Conservation (phyloP, 441 rosid species). For the Mallotus japonicus region DNA sequence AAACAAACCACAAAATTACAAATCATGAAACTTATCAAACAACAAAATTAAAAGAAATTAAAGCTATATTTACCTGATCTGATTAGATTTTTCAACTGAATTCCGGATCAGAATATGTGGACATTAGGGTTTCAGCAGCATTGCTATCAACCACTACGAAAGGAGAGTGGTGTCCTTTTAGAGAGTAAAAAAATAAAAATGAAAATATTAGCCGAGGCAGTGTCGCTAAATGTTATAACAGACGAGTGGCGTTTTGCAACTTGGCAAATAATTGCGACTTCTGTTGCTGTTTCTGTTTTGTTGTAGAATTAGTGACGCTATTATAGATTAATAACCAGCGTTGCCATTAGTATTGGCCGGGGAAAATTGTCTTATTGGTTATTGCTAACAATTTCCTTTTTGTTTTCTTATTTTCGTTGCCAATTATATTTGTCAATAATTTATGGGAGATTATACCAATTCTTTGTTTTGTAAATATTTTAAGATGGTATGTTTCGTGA, state of each 20-base stretch:
- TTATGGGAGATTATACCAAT: too few relatives aligned
- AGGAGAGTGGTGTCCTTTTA: background rate
- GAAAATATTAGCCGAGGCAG: background rate
- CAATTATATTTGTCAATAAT: too few relatives aligned
- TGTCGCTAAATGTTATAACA: conserved; percentile 11
- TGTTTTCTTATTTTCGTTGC: background rate
- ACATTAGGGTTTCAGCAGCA: background rate
- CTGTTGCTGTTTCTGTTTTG: too few relatives aligned
- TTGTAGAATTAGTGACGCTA: background rate
- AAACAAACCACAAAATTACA: background rate
- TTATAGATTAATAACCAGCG: background rate
- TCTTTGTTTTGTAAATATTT: too few relatives aligned
- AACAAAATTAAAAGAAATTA: too few relatives aligned
- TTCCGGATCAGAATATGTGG: background rate
- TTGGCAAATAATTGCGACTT: background rate
- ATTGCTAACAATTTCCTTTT: background rate
- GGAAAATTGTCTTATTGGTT: too few relatives aligned
- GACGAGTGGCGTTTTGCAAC: conserved; percentile 6
- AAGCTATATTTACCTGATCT: background rate
- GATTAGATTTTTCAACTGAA: background rate
- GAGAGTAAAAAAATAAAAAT: background rate
- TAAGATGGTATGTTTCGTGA: too few relatives aligned
- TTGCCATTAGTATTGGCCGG: background rate
- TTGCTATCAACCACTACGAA: background rate
- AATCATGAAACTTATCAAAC: background rate